Evolutionary conservation across 768 basidiomycete genomes (phyloP).

Genomic region (Tylopilus sp.): DNA sequence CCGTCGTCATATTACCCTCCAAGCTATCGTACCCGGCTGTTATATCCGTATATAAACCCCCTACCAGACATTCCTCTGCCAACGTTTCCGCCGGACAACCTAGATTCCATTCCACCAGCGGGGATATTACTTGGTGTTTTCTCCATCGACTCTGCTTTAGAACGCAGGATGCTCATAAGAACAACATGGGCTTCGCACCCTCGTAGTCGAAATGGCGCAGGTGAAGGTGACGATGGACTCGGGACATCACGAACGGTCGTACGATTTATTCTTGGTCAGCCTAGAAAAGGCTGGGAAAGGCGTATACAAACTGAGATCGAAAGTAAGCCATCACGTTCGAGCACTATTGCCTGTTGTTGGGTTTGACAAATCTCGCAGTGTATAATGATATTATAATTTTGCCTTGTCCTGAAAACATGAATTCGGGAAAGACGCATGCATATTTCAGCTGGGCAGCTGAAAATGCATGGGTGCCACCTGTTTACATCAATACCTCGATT

Average conservation of each 20-base stretch:
- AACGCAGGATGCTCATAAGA: slow-evolving; percentile 83
- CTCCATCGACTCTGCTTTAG: slow-evolving; percentile 79
- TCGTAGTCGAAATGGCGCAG: slow-evolving; percentile 72
- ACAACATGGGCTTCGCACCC: slow-evolving; percentile 87
- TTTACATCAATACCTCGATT: slow-evolving; percentile 49
- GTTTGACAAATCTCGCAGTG: slow-evolving; percentile 40
- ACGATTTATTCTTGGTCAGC: slow-evolving; percentile 86
- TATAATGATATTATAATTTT: slow-evolving; percentile 86
- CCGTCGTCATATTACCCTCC: slow-evolving; percentile 43
- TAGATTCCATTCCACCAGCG: slow-evolving; percentile 75
- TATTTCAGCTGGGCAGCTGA: slow-evolving; percentile 93
- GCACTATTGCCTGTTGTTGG: background rate
- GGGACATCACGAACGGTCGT: slow-evolving; percentile 84
- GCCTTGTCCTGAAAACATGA: slow-evolving; percentile 92
- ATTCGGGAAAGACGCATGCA: slow-evolving; percentile 85
- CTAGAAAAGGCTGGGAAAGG: slow-evolving; percentile 74
- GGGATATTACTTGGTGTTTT: slow-evolving; percentile 90
- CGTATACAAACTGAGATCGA: slow-evolving; percentile 87
- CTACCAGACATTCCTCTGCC: slow-evolving; percentile 26
- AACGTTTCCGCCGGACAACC: slow-evolving; percentile 67
- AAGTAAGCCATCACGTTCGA: slow-evolving; percentile 48
- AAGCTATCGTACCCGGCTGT: slow-evolving; percentile 39
- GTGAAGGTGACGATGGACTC: slow-evolving; percentile 59
- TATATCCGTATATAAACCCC: slow-evolving; percentile 38
- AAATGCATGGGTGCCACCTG: slow-evolving; percentile 87